Conservation (phyloP, 1,284 basidiomycete species). For the Sporisorium scitamineum region DNA sequence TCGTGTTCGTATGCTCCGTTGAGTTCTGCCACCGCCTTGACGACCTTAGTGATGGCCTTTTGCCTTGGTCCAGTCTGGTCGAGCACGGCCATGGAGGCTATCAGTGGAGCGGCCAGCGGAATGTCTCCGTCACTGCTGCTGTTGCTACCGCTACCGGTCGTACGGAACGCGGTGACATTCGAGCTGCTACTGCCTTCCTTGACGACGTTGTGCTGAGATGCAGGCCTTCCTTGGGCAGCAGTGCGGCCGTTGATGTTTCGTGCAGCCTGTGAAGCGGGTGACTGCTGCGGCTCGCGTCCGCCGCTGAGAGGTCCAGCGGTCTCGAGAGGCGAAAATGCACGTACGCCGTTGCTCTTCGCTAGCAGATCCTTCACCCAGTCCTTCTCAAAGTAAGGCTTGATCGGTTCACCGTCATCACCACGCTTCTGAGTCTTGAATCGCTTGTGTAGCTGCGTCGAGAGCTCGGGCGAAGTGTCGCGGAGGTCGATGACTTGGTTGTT, state of each 20-base stretch:
- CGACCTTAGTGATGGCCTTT: constrained; percentile 3
- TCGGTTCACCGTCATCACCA: background rate
- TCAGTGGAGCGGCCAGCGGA: background rate
- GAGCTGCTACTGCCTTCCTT: background rate
- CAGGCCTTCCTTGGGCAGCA: background rate
- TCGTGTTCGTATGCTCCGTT: constrained; percentile 11
- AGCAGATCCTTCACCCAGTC: constrained; percentile 5
- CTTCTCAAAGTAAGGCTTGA: constrained; percentile 19
- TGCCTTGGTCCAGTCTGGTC: background rate
- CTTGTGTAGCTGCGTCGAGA: constrained; percentile 3
- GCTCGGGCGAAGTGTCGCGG: constrained; percentile 5
- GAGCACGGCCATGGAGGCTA: background rate
- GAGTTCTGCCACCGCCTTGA: constrained; percentile 12
- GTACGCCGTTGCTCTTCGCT: background rate
- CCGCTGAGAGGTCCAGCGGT: background rate
- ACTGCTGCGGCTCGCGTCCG: background rate
- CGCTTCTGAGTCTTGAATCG: background rate
- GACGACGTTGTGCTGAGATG: background rate
- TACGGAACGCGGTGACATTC: too few species aligned
- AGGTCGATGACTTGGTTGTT: constrained; percentile 8
- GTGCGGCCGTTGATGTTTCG: background rate
- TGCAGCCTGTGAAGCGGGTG: background rate
- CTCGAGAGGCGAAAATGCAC: constrained; percentile 7
- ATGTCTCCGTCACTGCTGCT: constrained; percentile 23
- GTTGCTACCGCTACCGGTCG: background rate